A percentile compares a stretch with the other conserved stretches of the same genome.
Conservation (phyloP, 2,329 filamentous ascomycete genomes). For the Elsinoe perseae region DNA sequence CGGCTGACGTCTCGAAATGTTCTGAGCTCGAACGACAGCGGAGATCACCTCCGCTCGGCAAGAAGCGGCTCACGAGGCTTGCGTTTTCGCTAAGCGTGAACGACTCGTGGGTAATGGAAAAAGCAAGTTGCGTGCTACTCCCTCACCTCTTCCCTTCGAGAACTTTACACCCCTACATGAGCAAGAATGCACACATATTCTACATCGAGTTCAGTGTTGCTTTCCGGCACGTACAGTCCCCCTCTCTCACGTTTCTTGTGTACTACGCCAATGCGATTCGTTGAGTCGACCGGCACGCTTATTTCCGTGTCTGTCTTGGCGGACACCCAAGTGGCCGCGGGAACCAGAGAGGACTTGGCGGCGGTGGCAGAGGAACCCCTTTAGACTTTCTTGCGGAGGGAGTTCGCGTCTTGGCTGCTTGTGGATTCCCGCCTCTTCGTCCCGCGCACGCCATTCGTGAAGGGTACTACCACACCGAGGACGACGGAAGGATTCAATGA, state of each 20-base stretch:
- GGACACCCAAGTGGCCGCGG: no score
- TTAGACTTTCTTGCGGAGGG: no score
- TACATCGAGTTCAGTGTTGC: neutral
- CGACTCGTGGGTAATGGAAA: neutral
- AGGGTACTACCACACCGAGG: neutral
- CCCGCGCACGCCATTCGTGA: neutral
- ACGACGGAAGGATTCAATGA: neutral
- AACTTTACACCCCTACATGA: neutral
- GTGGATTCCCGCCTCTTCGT: neutral
- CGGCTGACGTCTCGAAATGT: neutral
- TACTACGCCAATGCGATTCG: neutral
- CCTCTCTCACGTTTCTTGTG: neutral
- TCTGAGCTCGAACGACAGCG: neutral
- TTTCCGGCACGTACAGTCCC: neutral
- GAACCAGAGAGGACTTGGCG: neutral
- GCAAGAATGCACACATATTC: neutral
- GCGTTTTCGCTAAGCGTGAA: neutral
- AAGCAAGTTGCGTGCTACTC: neutral
- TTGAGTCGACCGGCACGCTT: neutral
- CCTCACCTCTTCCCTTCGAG: neutral
- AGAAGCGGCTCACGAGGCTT: neutral
- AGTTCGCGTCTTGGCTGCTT: neutral
- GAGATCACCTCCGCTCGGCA: neutral
- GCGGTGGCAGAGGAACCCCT: neutral
- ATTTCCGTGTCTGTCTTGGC: neutral